Evolutionary conservation across 2,329 filamentous ascomycete genomes (phyloP).

Genomic region (Fusarium sp.): DNA sequence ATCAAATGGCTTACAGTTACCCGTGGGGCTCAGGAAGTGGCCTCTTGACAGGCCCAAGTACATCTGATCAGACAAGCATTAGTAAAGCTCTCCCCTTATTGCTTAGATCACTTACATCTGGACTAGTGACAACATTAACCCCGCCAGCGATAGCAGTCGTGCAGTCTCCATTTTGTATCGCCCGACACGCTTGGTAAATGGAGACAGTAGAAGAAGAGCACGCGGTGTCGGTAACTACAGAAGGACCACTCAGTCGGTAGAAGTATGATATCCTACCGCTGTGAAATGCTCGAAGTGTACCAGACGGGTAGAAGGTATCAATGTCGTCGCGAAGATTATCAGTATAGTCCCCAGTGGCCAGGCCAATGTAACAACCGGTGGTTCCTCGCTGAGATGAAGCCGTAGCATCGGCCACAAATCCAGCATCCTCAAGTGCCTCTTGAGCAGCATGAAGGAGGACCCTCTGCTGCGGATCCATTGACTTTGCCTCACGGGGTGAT

Average conservation of each 20-base stretch:
- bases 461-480: constrained; percentile 1
- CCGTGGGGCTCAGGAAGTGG: constrained; percentile 3
- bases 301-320: neutral
- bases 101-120: constrained; percentile 12
- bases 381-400: too few relatives aligned
- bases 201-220: constrained; percentile 1
- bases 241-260: neutral
- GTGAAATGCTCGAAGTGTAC: neutral
- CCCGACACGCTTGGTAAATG: neutral
- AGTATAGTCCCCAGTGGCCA: neutral
- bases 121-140: constrained; percentile 1
- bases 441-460: neutral
- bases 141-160: constrained; percentile 3
- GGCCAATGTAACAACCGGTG: neutral
- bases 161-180: constrained; percentile 4
- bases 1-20: constrained; percentile 9
- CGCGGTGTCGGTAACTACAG: neutral
- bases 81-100: too few relatives aligned
- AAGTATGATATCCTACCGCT: constrained; percentile 6
- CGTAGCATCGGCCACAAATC: neutral
- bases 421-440: constrained; percentile 1
- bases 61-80: too few relatives aligned
- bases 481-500: constrained; percentile 1
- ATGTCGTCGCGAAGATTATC: neutral
- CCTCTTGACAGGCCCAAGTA: neutral